Evolutionary conservation across 306 rosid genomes (phyloP).

Genomic region (Corylus americana): DNA sequence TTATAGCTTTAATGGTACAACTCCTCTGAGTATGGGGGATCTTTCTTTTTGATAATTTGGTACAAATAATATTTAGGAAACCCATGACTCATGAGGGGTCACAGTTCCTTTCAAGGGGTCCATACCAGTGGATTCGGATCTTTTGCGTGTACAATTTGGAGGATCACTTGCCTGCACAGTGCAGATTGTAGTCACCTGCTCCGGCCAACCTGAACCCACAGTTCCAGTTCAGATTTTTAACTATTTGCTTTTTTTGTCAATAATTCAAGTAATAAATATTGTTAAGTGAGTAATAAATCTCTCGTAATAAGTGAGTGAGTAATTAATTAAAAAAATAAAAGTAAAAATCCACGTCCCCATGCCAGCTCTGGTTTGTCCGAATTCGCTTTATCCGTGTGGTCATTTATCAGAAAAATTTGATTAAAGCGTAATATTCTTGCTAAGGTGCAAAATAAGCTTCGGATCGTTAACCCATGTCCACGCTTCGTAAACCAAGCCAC

Average conservation of each 20-base stretch:
- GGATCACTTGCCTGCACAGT: too few relatives aligned
- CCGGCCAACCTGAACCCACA: too few relatives aligned
- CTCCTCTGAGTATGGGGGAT: conserved; percentile 33
- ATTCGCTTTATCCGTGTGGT: conserved; percentile 52
- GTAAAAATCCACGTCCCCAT: too few relatives aligned
- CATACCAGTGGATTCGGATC: neutral
- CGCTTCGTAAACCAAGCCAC: conserved; percentile 7
- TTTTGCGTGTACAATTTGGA: too few relatives aligned
- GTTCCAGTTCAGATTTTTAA: too few relatives aligned
- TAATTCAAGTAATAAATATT: too few relatives aligned
- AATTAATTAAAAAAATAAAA: too few relatives aligned
- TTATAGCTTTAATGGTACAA: conserved; percentile 45
- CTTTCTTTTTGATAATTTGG: conserved; percentile 29
- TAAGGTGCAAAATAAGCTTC: conserved; percentile 33
- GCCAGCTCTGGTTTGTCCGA: conserved; percentile 38
- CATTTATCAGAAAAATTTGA: conserved; percentile 59
- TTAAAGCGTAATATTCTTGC: conserved; percentile 59
- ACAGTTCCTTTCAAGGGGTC: conserved; percentile 38
- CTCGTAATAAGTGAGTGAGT: too few relatives aligned
- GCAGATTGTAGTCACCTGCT: too few relatives aligned
- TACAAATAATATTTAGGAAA: conserved; percentile 30
- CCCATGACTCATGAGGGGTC: conserved; percentile 41
- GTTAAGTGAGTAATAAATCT: too few relatives aligned
- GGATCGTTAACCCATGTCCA: conserved; percentile 27
- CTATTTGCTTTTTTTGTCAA: too few relatives aligned